Percentiles rank a stretch among this genome's conserved stretches.
These are phyloP conservation scores for Cercospora janseana DNA, from an alignment of 2,329 filamentous ascomycete genomes.

Conservation along the genomic window DNA sequence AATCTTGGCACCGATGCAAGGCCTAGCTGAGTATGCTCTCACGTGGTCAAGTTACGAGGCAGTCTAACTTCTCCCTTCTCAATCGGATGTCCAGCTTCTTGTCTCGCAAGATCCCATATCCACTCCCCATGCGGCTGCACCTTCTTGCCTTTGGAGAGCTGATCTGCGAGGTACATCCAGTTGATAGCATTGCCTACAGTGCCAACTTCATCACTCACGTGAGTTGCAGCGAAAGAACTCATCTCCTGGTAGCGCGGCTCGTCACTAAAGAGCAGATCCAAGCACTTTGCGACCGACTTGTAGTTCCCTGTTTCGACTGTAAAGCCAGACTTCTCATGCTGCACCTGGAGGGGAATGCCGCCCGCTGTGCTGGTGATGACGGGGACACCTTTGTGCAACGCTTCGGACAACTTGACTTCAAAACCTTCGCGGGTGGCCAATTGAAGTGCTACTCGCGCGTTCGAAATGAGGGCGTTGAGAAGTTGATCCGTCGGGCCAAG, in stretches of 20 bases:
- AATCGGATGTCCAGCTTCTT: constrained; percentile 62
- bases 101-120: constrained; percentile 72
- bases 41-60: constrained; percentile 44
- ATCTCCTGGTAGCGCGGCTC: constrained; percentile 57
- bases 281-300: constrained; percentile 64
- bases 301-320: constrained; percentile 70
- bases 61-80: constrained; percentile 59
- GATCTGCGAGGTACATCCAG: constrained; percentile 75
- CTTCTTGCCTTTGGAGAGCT: constrained; percentile 58
- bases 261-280: constrained; percentile 66
- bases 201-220: constrained; percentile 77
- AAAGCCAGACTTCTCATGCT: constrained; percentile 69
- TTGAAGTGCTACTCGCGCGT: constrained; percentile 71
- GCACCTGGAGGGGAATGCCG: constrained; percentile 77
- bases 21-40: too few relatives aligned
- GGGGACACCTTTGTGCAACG: constrained; percentile 74
- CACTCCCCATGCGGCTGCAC: constrained; percentile 62
- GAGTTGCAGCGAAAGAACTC: constrained; percentile 50
- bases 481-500: constrained; percentile 76
- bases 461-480: constrained; percentile 71
- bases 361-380: constrained; percentile 73
- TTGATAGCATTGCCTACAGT: constrained; percentile 74
- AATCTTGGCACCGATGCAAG: too few relatives aligned
- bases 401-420: constrained; percentile 83
- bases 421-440: constrained; percentile 80